phyloP scores from a whole-genome alignment of 2,329 filamentous ascomycete genomes.

The Fusarium neocosmosporiellum region DNA sequence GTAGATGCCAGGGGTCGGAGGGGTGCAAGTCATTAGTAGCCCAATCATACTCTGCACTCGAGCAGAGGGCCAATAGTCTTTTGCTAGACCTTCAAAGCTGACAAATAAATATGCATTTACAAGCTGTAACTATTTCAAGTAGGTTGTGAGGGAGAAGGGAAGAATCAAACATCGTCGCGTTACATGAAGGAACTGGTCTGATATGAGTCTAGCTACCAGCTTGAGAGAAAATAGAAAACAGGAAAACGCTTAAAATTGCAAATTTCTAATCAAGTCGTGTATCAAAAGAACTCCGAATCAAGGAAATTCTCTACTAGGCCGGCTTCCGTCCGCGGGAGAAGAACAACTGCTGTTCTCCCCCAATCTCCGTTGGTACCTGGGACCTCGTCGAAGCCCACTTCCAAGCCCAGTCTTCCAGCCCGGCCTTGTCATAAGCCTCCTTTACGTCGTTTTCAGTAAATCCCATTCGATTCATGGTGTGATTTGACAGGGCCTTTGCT shows the following conservation, averaged over 20 bases:
- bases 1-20: not conserved
- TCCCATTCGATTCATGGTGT: conserved; percentile 35
- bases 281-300: not conserved
- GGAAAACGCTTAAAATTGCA: not conserved
- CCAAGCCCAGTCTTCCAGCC: conserved; percentile 41
- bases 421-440: conserved; percentile 36
- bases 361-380: conserved; percentile 38
- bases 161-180: not conserved
- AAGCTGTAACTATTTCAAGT: not conserved
- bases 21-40: not conserved
- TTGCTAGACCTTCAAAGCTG: not conserved
- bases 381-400: conserved; percentile 34
- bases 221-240: not conserved
- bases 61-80: not conserved
- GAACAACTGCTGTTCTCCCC: conserved; percentile 42
- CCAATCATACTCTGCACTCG: not conserved
- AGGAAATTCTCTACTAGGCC: not conserved
- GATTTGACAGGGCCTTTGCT: conserved; percentile 11
- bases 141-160: not conserved
- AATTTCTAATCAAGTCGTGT: not conserved
- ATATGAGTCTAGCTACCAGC: not conserved
- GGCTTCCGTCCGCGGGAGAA: conserved; percentile 38
- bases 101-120: not conserved
- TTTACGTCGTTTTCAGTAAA: conserved; percentile 41
- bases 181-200: too few relatives aligned